Percentiles rank a stretch among this genome's conserved stretches.
phyloP scores from a whole-genome alignment of 1,284 basidiomycete genomes.

The Cutaneotrichosporon spelunceum region DNA sequence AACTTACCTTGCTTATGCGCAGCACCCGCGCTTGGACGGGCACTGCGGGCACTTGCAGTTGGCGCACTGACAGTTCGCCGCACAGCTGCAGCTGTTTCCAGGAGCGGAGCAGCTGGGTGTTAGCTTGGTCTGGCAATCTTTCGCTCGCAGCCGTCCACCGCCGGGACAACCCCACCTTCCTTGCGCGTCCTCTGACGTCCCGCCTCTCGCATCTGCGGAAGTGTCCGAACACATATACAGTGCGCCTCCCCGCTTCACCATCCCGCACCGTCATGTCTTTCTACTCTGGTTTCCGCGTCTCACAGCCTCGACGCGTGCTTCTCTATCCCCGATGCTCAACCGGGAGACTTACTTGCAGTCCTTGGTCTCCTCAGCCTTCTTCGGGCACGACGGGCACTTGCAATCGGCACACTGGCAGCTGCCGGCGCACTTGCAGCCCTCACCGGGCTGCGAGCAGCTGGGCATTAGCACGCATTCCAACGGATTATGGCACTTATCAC shows the following conservation, averaged over 20 bases:
- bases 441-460: slow-evolving; percentile 1
- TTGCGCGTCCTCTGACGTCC: too few relatives aligned
- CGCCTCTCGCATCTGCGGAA: too few relatives aligned
- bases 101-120: background rate
- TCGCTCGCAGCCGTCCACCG: too few relatives aligned
- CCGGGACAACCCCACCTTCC: too few relatives aligned
- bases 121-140: background rate
- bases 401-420: background rate
- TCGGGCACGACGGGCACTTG: background rate
- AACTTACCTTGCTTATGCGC: background rate
- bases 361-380: background rate
- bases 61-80: background rate
- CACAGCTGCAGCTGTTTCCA: background rate
- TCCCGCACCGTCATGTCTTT: background rate
- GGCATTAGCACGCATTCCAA: background rate
- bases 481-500: too few relatives aligned
- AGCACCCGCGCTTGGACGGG: background rate
- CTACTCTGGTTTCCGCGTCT: too few relatives aligned
- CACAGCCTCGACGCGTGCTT: too few relatives aligned
- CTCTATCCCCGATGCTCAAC: background rate
- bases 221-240: too few relatives aligned
- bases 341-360: background rate
- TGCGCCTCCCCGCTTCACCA: too few relatives aligned
- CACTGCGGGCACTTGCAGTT: background rate
- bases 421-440: background rate